Evolutionary conservation across 2,329 filamentous ascomycete genomes (phyloP), one percentile per base, ranked within the genome.

Genomic region (Colletotrichum tofieldiae): DNA sequence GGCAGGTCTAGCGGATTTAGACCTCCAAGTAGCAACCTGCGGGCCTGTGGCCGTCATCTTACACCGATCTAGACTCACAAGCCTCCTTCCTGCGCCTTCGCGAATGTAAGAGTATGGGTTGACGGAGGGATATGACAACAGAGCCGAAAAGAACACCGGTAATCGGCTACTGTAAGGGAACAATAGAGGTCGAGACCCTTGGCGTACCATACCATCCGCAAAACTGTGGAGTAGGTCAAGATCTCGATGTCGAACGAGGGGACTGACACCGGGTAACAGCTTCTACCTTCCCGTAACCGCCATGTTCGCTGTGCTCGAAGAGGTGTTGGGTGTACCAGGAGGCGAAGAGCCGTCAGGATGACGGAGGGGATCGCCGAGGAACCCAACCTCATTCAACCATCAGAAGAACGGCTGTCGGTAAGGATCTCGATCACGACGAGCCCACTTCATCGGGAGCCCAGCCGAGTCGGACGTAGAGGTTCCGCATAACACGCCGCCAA

Each of bases 301-400:
- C 14, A 43, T 20, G 9, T 26, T 29, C 35, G 2, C 18, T 7
- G 26, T n/a, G 6, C 18, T 20, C 47, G 11, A 43, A n/a, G 26
- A 60, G 35, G 59, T 37, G 20, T 37, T 5, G 45, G 35, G 32
- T 49, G n/a, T 23, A 12, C 12, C n/a, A 23, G 51, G 29, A 49
- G 26, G 29, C 43, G 52, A 35, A 51, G 23, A 39, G 35, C 58
- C 37, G 58, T 35, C 37, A 16, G 41, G 26, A 60, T 70, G 70
- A 70, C 54, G 70, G 54, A 72, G 45, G 35, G 32, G 69, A 72
- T 65, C 47, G 43, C 23, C 59, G 37, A 14, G n/a, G 14, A 41
- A 47, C 32, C 39, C 52, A 11, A 41, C 14, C 16, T 35, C 1
- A 45, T 20, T 20, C 37, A 58, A 65, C 47, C 65, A 69, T 49